These are phyloP conservation scores for Debaryomyces castellii DNA, from an alignment of 805 yeast genomes.

Conservation along the genomic window DNA sequence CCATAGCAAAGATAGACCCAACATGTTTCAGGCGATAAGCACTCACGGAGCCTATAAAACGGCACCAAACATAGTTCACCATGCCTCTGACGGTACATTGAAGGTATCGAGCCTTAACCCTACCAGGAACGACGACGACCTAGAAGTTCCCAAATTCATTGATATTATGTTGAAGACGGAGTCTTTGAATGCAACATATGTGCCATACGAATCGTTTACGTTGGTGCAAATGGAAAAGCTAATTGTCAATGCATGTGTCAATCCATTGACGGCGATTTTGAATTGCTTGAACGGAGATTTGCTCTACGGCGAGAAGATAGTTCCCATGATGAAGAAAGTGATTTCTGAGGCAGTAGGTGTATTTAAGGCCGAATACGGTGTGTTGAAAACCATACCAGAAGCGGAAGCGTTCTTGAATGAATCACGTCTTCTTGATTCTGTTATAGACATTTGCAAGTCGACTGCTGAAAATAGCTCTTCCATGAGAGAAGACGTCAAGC, in stretches of 20 bases:
- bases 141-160: slow-evolving; percentile 17
- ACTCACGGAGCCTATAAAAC: slow-evolving; percentile 77
- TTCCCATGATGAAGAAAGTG: slow-evolving; percentile 36
- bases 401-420: slow-evolving; percentile 29
- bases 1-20: slow-evolving; percentile 45
- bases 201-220: slow-evolving; percentile 44
- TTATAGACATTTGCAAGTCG: slow-evolving; percentile 24
- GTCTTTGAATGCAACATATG: slow-evolving; percentile 24
- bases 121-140: background rate
- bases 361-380: slow-evolving; percentile 30
- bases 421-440: slow-evolving; percentile 32
- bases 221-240: slow-evolving; percentile 71
- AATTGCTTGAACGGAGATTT: slow-evolving; percentile 81
- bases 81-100: slow-evolving; percentile 72
- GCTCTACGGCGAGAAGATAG: slow-evolving; percentile 34
- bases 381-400: slow-evolving; percentile 26
- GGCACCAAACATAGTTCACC: slow-evolving; percentile 35
- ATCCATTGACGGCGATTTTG: slow-evolving; percentile 76
- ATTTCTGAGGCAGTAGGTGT: slow-evolving; percentile 47
- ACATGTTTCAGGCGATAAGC: slow-evolving; percentile 69
- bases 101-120: slow-evolving; percentile 43
- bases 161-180: slow-evolving; percentile 20
- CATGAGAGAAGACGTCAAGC: slow-evolving; percentile 66
- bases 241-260: slow-evolving; percentile 77
- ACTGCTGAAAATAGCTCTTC: slow-evolving; percentile 64